Conservation (phyloP, 768 basidiomycete species). For the Inosperma sp. region DNA sequence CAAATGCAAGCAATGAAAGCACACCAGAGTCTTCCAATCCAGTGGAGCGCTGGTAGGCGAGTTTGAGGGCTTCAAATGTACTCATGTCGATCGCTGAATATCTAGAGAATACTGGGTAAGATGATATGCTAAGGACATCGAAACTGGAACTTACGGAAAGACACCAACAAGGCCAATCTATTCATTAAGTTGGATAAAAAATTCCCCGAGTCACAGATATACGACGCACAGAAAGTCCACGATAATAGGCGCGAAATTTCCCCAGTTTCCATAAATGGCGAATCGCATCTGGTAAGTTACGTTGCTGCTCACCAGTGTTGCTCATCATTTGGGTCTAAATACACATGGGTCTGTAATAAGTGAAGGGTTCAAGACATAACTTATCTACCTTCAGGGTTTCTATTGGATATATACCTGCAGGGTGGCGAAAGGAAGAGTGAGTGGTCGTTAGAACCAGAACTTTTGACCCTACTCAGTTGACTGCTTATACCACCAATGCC, state of each 20-base stretch:
- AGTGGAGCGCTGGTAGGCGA: slow-evolving; percentile 82
- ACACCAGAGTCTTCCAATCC: slow-evolving; percentile 88
- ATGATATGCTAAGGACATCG: background rate
- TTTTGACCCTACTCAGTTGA: slow-evolving; percentile 70
- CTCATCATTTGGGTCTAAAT: slow-evolving; percentile 94
- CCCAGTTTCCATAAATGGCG: slow-evolving; percentile 75
- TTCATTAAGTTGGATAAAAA: slow-evolving; percentile 7
- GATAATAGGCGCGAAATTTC: slow-evolving; percentile 80
- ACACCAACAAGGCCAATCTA: slow-evolving; percentile 95
- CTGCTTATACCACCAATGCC: slow-evolving; percentile 94
- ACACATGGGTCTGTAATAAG: background rate
- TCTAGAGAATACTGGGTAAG: slow-evolving; percentile 29
- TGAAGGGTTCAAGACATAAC: slow-evolving; percentile 3
- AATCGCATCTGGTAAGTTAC: slow-evolving; percentile 57
- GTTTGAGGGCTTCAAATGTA: slow-evolving; percentile 93
- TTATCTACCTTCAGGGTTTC: slow-evolving; percentile 82
- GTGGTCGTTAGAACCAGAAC: slow-evolving; percentile 8
- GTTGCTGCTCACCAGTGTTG: slow-evolving; percentile 55
- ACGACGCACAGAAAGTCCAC: slow-evolving; percentile 75
- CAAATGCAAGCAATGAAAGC: slow-evolving; percentile 82
- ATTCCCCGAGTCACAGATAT: background rate
- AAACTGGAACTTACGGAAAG: slow-evolving; percentile 64
- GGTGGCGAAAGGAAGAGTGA: slow-evolving; percentile 16
- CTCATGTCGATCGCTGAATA: slow-evolving; percentile 97
- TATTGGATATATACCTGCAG: slow-evolving; percentile 87